These are phyloP conservation scores for Physcia stellaris DNA, from an alignment of 495 filamentous ascomycete genomes.

Conservation along the genomic window DNA sequence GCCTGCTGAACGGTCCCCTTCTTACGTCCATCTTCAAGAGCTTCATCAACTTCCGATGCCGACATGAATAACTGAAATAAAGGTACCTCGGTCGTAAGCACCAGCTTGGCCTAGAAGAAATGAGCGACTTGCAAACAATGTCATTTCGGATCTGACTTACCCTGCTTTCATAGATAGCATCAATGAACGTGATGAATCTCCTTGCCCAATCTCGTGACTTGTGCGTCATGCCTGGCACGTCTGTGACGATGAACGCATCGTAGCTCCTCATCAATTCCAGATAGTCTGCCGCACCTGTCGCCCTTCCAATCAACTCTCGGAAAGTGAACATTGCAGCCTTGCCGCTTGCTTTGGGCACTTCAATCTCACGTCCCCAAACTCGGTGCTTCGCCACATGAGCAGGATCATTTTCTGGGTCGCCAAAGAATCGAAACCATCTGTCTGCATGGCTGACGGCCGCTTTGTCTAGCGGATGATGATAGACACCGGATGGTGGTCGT, in stretches of 20 bases:
- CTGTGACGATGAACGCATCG: slow-evolving; percentile 80
- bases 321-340: slow-evolving; percentile 82
- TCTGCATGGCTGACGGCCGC: slow-evolving; percentile 69
- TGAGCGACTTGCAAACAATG: neutral
- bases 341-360: slow-evolving; percentile 78
- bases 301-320: slow-evolving; percentile 71
- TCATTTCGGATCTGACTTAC: slow-evolving; percentile 22
- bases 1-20: slow-evolving; percentile 16
- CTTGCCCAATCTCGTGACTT: slow-evolving; percentile 77
- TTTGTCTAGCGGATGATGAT: slow-evolving; percentile 70
- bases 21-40: slow-evolving; percentile 22
- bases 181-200: slow-evolving; percentile 93
- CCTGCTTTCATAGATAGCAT: slow-evolving; percentile 76
- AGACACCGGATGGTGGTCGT: slow-evolving; percentile 83
- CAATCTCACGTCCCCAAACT: slow-evolving; percentile 89
- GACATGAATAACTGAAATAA: slow-evolving; percentile 79
- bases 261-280: slow-evolving; percentile 85
- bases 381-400: slow-evolving; percentile 63
- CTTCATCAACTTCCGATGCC: slow-evolving; percentile 51
- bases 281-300: slow-evolving; percentile 88
- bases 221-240: slow-evolving; percentile 83
- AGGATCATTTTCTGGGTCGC: slow-evolving; percentile 63
- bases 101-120: slow-evolving; percentile 63
- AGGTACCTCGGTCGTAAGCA: slow-evolving; percentile 77
- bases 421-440: slow-evolving; percentile 89